Evolutionary conservation across 2,329 filamentous ascomycete species (phyloP).

Genomic region (Colletotrichum chlorophyti): DNA sequence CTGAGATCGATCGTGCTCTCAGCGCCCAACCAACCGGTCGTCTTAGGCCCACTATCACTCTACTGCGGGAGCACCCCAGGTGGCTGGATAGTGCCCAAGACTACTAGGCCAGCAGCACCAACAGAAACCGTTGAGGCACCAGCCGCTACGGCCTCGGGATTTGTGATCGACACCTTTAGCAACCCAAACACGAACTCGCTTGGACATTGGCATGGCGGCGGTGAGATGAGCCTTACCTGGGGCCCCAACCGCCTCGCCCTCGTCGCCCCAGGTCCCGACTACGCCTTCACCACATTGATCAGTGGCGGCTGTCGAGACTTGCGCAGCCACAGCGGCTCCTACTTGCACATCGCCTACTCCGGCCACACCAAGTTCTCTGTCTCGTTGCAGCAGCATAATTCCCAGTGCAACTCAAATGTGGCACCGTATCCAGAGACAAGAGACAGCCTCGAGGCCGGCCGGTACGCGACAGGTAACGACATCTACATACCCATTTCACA

Average conservation of each 20-base stretch:
- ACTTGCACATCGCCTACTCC: constrained; percentile 69
- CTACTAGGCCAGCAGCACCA: constrained; percentile 46
- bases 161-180: constrained; percentile 68
- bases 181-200: constrained; percentile 61
- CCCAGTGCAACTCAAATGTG: constrained; percentile 59
- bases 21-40: constrained; percentile 51
- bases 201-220: constrained; percentile 70
- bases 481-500: constrained; percentile 73
- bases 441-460: constrained; percentile 69
- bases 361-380: constrained; percentile 70
- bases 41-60: constrained; percentile 62
- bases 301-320: constrained; percentile 48
- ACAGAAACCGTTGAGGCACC: constrained; percentile 58
- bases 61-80: constrained; percentile 60
- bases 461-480: constrained; percentile 60
- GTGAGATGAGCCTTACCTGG: constrained; percentile 63
- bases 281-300: constrained; percentile 67
- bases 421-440: constrained; percentile 71
- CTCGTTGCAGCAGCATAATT: constrained; percentile 72
- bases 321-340: constrained; percentile 62
- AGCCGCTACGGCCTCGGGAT: constrained; percentile 50
- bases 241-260: constrained; percentile 56
- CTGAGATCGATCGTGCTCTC: constrained; percentile 59
- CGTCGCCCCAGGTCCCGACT: constrained; percentile 49
- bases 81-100: constrained; percentile 55